These are phyloP conservation scores for Ustilago esculenta DNA, from an alignment of 1,284 basidiomycete species.

Conservation along the genomic window DNA sequence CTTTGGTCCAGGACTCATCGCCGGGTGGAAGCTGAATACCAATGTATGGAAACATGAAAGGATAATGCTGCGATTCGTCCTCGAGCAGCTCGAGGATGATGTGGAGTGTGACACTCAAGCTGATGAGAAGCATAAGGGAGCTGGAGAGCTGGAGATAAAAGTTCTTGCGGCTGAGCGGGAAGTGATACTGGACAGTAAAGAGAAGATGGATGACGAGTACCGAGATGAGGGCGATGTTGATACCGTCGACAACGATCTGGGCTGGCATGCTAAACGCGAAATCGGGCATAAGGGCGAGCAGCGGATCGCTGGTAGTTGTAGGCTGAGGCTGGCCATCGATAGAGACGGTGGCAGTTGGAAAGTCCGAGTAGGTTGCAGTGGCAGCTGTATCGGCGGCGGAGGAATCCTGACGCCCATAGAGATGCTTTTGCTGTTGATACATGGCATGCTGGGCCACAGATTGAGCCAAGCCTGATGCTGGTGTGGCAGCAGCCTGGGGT, in stretches of 20 bases:
- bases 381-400: constrained; percentile 8
- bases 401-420: constrained; percentile 8
- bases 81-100: constrained; percentile 76
- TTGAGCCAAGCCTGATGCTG: neutral
- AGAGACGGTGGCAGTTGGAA: constrained; percentile 37
- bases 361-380: constrained; percentile 24
- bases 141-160: constrained; percentile 87
- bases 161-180: constrained; percentile 90
- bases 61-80: constrained; percentile 79
- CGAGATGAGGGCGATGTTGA: constrained; percentile 83
- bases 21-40: constrained; percentile 79
- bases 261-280: constrained; percentile 84
- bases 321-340: constrained; percentile 53
- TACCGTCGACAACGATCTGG: constrained; percentile 86
- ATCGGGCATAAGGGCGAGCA: constrained; percentile 58
- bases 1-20: constrained; percentile 75
- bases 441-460: neutral
- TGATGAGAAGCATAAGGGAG: constrained; percentile 77
- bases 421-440: constrained; percentile 2
- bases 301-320: constrained; percentile 37
- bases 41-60: constrained; percentile 92
- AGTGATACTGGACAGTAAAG: constrained; percentile 96
- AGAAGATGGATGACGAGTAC: constrained; percentile 91
- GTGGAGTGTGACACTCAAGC: constrained; percentile 56
- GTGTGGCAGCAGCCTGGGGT: constrained; percentile 11